Base-by-base conservation (phyloP, 2,329 filamentous ascomycete genomes). In the Pseudogymnoascus sp. region DNA sequence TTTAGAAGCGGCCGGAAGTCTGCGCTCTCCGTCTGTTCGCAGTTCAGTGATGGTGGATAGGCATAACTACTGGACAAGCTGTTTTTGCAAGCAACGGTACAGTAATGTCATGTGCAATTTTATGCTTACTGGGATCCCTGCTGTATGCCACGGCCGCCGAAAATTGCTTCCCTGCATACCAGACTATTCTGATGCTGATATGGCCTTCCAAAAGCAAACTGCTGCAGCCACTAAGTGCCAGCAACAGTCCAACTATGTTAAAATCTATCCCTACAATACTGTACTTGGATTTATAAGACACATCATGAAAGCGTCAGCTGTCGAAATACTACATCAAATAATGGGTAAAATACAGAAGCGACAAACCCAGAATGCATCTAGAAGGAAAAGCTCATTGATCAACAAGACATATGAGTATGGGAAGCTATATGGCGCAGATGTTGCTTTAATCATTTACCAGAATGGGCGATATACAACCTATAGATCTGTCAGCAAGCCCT, bases 361-460 rank as follows among this genome's bases (percentile, higher is more conserved):
- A 37, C 61, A 64, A 21, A 53, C 60, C 28, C 25, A 28, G 25
- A 31, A 31, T 31, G 28, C 28, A 31, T 31, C 28, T 31, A 8
- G 28, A 31, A 31, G 28, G 28, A 31, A 7, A 31, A 7, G 28
- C 28, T 8, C 28, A 8, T 31, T 31, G 8, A 7, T 7, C 28
- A 31, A 8, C 28, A 31, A 1, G 28, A 7, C 8, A 31, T 31
- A 31, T 7, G 28, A 31, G 28, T 31, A 31, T n/a, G n/a, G n/a
- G n/a, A n/a, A n/a, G n/a, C n/a, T n/a, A n/a, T n/a, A n/a, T n/a
- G 60, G 63, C 46, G 36, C 60, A 59, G 34, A 64, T 64, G 60
- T 62, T 12, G 37, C 37, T 49, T 62, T 64, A 28, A 36, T 64
- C 62, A 64, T 64, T 59, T 64, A 64, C 49, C 14, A 64, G 49